Evolutionary conservation across 1,284 basidiomycete species (phyloP).

Genomic region (Rhodotorula sp.): DNA sequence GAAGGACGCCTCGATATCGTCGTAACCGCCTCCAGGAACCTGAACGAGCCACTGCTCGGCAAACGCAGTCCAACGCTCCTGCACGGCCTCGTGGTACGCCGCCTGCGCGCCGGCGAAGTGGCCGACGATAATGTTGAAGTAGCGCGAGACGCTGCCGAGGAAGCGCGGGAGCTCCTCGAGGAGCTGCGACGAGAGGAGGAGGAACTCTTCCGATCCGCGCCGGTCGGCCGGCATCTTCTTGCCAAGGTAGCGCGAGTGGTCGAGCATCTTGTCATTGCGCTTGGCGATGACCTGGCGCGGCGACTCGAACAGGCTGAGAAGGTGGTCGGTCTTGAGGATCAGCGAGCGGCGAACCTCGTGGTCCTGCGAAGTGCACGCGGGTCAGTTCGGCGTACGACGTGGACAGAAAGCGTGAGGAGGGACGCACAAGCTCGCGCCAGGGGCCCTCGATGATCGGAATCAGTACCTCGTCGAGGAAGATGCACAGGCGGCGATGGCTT

Average conservation of each 20-base stretch:
- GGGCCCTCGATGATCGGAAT: conserved; percentile 37
- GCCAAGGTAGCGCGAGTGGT: conserved; percentile 48
- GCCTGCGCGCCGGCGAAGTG: conserved; percentile 50
- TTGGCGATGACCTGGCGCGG: conserved; percentile 48
- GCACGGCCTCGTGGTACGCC: conserved; percentile 45
- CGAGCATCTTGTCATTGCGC: conserved; percentile 50
- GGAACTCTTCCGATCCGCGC: conserved; percentile 49
- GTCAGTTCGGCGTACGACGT: background rate
- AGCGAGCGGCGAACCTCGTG: conserved; percentile 36
- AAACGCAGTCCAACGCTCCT: conserved; percentile 32
- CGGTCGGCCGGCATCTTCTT: conserved; percentile 38
- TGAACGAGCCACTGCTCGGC: conserved; percentile 30
- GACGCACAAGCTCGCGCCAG: conserved; percentile 32
- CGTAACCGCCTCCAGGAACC: conserved; percentile 10
- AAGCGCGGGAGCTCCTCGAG: conserved; percentile 53
- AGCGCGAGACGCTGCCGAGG: conserved; percentile 49
- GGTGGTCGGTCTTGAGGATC: conserved; percentile 36
- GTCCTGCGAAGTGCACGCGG: conserved; percentile 16
- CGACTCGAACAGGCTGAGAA: conserved; percentile 42
- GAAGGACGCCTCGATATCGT: conserved; percentile 14
- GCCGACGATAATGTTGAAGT: conserved; percentile 50
- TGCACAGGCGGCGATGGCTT: conserved; percentile 26
- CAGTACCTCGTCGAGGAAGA: conserved; percentile 41
- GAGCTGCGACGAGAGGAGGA: conserved; percentile 51
- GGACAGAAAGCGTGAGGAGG: background rate